A percentile compares a stretch with the other conserved stretches of the same genome.
phyloP scores from a whole-genome alignment of 2,329 filamentous ascomycete species.

The Exophiala mesophila region DNA sequence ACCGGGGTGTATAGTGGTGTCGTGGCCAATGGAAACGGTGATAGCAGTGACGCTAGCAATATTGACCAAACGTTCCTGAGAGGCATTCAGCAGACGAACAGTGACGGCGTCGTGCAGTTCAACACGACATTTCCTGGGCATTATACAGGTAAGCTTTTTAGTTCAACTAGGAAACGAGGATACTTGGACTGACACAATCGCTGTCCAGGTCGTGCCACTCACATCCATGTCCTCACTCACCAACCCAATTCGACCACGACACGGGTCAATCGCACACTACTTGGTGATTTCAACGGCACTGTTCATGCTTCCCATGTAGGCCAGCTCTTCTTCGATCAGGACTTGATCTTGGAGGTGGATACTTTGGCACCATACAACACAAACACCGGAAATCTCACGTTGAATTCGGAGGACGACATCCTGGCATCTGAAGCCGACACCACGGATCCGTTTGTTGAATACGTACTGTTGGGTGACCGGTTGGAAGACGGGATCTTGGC shows the following conservation, averaged over 20 bases:
- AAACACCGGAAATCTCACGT: conserved; percentile 46
- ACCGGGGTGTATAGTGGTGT: conserved; percentile 39
- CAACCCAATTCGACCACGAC: conserved; percentile 29
- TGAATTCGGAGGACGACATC: conserved; percentile 50
- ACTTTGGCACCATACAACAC: conserved; percentile 42
- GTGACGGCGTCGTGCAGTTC: conserved; percentile 41
- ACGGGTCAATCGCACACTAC: conserved; percentile 33
- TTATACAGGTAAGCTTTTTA: conserved; percentile 33
- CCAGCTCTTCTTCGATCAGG: conserved; percentile 61
- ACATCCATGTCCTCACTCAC: conserved; percentile 36
- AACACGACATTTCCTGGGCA: conserved; percentile 44
- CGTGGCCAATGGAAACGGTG: conserved; percentile 35
- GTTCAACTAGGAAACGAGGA: neutral
- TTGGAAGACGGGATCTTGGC: conserved; percentile 49
- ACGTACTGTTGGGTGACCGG: conserved; percentile 51
- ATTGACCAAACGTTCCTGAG: conserved; percentile 43
- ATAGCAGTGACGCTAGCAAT: conserved; percentile 35
- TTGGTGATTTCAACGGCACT: conserved; percentile 44
- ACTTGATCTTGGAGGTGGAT: conserved; percentile 51
- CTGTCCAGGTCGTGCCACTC: conserved; percentile 28
- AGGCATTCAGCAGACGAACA: conserved; percentile 41
- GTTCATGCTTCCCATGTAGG: conserved; percentile 56
- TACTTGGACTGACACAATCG: neutral
- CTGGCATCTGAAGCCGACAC: conserved; percentile 46
- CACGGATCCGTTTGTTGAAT: conserved; percentile 56